These are phyloP conservation scores for Obelidium mucronatum DNA, from an alignment of 192 early-diverging fungal species.

Conservation along the genomic window DNA sequence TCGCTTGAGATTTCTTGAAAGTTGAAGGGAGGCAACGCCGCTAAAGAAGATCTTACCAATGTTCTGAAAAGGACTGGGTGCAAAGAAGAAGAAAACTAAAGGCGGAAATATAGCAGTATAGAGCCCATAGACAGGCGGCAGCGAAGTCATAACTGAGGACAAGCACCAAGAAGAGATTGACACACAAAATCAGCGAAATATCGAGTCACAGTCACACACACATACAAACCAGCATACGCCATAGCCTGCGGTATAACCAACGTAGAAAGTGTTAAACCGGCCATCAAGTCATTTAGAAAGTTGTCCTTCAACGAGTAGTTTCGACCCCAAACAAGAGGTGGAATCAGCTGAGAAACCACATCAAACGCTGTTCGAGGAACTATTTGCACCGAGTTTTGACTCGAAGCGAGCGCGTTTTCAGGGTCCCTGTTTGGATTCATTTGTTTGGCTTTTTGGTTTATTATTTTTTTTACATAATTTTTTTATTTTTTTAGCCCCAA, in stretches of 20 bases:
- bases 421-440: constrained; percentile 13
- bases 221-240: constrained; percentile 42
- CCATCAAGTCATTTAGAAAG: constrained; percentile 20
- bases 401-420: too few species aligned
- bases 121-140: constrained; percentile 37
- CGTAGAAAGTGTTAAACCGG: constrained; percentile 30
- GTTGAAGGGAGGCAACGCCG: too few species aligned
- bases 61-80: constrained; percentile 30
- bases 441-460: not conserved
- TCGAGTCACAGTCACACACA: too few species aligned
- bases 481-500: not conserved
- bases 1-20: too few species aligned
- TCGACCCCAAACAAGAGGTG: not conserved
- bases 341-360: not conserved
- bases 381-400: too few species aligned
- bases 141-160: constrained; percentile 26
- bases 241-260: constrained; percentile 35
- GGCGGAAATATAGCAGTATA: constrained; percentile 33
- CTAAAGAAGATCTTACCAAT: too few species aligned
- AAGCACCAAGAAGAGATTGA: not conserved
- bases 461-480: not conserved
- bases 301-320: not conserved
- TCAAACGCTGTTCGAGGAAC: not conserved
- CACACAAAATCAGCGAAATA: not conserved
- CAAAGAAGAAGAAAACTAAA: constrained; percentile 26